These are phyloP conservation scores for Lipomyces yamadae DNA, from an alignment of 805 yeast species.

Conservation along the genomic window DNA sequence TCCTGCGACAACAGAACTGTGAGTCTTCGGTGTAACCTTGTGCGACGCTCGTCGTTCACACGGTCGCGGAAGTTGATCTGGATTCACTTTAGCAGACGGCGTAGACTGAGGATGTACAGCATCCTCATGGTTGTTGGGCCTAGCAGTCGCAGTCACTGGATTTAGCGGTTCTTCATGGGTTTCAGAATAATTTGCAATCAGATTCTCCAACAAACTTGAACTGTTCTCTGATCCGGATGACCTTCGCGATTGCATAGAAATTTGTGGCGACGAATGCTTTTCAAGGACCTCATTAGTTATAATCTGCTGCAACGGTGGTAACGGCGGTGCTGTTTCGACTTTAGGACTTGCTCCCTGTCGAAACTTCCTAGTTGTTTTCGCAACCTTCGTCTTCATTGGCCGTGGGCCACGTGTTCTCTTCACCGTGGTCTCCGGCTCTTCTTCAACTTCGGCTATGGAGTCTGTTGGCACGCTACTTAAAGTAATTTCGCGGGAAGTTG, in stretches of 20 bases:
- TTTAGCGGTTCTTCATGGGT: background rate
- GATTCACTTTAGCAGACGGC: background rate
- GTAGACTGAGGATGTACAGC: background rate
- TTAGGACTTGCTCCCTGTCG: background rate
- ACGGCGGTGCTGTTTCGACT: constrained; percentile 12
- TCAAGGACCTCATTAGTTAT: background rate
- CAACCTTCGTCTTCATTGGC: constrained; percentile 32
- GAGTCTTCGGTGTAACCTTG: background rate
- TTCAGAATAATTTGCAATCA: constrained; percentile 12
- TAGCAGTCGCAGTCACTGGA: background rate
- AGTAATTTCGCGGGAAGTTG: constrained; percentile 7
- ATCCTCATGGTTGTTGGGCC: background rate
- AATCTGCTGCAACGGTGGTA: constrained; percentile 20
- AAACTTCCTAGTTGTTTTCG: background rate
- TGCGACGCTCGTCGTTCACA: background rate
- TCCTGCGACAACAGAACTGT: background rate
- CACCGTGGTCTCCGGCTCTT: constrained; percentile 13
- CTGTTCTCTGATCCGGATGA: background rate
- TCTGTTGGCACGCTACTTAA: constrained; percentile 19
- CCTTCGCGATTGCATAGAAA: background rate
- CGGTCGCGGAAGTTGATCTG: background rate
- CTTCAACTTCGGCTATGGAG: constrained; percentile 21
- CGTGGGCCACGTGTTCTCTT: constrained; percentile 33
- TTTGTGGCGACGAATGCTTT: background rate
- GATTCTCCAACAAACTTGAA: constrained; percentile 3